Evolutionary conservation across 495 filamentous ascomycete species (phyloP), one percentile per base, ranked within the genome.

Genomic region (Amorphotheca resinae): DNA sequence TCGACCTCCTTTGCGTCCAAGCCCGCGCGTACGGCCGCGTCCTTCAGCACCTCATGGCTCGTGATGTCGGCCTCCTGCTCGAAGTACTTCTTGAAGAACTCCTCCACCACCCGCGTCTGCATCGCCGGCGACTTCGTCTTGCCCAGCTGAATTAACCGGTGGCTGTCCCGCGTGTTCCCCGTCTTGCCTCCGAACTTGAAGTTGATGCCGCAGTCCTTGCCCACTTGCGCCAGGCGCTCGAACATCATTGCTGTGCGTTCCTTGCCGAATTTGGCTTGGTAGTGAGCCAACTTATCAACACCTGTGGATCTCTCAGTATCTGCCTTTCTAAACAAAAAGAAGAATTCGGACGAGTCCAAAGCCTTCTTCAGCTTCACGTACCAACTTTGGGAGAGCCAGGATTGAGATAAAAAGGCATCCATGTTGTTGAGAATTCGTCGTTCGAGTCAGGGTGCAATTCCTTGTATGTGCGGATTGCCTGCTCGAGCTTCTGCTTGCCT

Each of bases 401-500:
- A 56, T 86, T 80, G 17, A 95, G 74, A 54, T 89, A 87, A 68
- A 78, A 95, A 0, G 87, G 79, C 38, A 71, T 68, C 82, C 82
- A 93, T 42, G 65, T 70, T 0, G 81, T 70, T 14, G 61, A 67
- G 65, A 91, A 89, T 35, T 69, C 82, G 60, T 89, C 82, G 25
- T 60, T 53, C 3, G 62, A 60, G 4, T 68, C 68, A 0, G 81
- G 73, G 38, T 81, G 59, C 18, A 57, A 56, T 38, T 64, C 55
- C 48, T 76, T 72, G 65, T 84, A 84, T n/a, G 65, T 53, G 2
- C 58, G 48, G 49, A 93, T 89, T 21, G 79, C 84, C 32, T 65
- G 65, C 28, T 79, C 70, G 8, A 93, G 74, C 30, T 82, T 77
- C 42, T 73, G 76, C 53, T 82, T 81, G 53, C 84, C 85, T n/a